Evolutionary conservation across 108 stramenopile genomes (phyloP).

Genomic region (Nitzschia sp.): DNA sequence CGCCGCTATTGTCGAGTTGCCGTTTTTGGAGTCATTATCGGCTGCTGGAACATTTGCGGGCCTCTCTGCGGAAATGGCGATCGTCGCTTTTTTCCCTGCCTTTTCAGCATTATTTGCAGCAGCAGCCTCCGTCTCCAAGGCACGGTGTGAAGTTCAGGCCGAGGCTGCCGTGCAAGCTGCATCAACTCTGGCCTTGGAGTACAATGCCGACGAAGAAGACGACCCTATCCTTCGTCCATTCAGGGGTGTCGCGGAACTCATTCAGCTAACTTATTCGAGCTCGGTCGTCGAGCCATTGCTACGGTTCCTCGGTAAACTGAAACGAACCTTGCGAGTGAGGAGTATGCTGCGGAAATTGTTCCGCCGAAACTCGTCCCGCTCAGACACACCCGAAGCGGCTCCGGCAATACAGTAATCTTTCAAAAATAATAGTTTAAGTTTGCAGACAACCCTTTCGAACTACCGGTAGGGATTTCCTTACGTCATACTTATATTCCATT

Average conservation of each 20-base stretch:
- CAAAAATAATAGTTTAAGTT: no score
- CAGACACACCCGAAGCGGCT: neutral
- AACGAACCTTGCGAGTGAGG: neutral
- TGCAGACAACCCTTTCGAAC: no score
- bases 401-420: no score
- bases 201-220: constrained; percentile 48
- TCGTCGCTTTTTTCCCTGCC: constrained; percentile 67
- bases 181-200: constrained; percentile 78
- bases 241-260: constrained; percentile 63
- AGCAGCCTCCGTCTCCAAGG: constrained; percentile 89
- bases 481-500: no score
- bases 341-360: neutral
- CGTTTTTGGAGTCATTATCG: constrained; percentile 65
- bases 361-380: neutral
- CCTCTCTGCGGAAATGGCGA: constrained; percentile 45
- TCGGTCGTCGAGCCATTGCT: constrained; percentile 30
- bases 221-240: constrained; percentile 79
- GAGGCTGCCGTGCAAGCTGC: constrained; percentile 83
- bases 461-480: no score
- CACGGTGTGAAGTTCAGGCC: constrained; percentile 84
- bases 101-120: constrained; percentile 79
- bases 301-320: constrained; percentile 13
- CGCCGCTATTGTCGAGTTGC: constrained; percentile 88
- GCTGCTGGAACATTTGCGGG: constrained; percentile 39
- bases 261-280: constrained; percentile 38